phyloP scores from a whole-genome alignment of 805 yeast genomes.

The Wickerhamiella cacticola region DNA sequence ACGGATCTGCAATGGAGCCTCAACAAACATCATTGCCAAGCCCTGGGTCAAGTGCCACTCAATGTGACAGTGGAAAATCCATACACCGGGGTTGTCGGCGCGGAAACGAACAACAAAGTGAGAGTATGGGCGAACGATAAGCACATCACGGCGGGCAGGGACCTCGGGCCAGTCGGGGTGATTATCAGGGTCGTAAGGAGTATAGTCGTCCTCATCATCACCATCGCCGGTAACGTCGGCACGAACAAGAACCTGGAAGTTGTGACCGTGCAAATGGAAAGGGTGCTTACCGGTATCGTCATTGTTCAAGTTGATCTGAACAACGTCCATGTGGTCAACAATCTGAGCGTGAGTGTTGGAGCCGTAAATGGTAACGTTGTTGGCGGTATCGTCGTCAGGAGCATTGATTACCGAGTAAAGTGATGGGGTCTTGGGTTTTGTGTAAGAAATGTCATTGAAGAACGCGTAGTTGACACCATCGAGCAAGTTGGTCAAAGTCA shows the following conservation, averaged over 20 bases:
- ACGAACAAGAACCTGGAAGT: conserved; percentile 71
- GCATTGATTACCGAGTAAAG: conserved; percentile 67
- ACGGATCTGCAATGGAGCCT: conserved; percentile 61
- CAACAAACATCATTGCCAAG: conserved; percentile 65
- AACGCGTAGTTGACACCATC: conserved; percentile 93
- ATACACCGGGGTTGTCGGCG: conserved; percentile 94
- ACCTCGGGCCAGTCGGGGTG: conserved; percentile 47
- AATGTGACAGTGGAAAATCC: conserved; percentile 98
- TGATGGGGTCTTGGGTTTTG: conserved; percentile 75
- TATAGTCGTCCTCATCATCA: conserved; percentile 40
- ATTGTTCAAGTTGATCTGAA: conserved; percentile 77
- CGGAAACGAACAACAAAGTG: conserved; percentile 75
- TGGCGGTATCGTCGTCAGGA: conserved; percentile 36
- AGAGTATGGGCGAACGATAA: conserved; percentile 71
- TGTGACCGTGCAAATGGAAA: conserved; percentile 93
- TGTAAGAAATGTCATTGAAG: conserved; percentile 76
- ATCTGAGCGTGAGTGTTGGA: conserved; percentile 66
- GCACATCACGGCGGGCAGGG: conserved; percentile 78
- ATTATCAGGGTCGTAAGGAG: conserved; percentile 41
- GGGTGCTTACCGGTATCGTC: conserved; percentile 90
- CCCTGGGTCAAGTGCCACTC: conserved; percentile 99
- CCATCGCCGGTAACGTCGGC: conserved; percentile 40
- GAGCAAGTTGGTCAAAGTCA: conserved; percentile 70
- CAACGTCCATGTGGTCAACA: conserved; percentile 49
- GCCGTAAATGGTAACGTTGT: conserved; percentile 61